These are phyloP conservation scores for Calonectria naviculata DNA, from an alignment of 2,329 filamentous ascomycete species.

Conservation along the genomic window DNA sequence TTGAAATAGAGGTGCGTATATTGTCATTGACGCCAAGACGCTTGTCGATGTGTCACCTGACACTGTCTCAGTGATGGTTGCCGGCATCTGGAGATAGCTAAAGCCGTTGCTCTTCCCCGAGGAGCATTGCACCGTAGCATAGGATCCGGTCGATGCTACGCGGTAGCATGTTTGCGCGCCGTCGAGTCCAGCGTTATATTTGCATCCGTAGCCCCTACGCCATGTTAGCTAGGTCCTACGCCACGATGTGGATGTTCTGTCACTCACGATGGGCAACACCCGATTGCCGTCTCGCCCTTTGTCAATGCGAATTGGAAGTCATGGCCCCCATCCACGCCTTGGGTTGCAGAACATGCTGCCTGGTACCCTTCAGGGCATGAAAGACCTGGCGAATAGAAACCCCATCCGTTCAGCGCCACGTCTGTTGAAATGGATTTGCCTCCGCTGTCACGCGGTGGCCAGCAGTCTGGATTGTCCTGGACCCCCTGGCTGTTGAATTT, in stretches of 20 bases:
- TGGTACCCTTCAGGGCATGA: conserved; percentile 46
- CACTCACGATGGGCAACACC: conserved; percentile 46
- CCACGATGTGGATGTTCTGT: background rate
- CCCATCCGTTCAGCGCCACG: conserved; percentile 43
- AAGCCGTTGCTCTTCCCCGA: conserved; percentile 29
- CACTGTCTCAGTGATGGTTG: conserved; percentile 8
- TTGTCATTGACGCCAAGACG: conserved; percentile 16
- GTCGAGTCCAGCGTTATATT: background rate
- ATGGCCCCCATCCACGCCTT: conserved; percentile 34
- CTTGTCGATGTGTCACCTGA: conserved; percentile 1
- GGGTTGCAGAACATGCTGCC: conserved; percentile 44
- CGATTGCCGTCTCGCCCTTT: conserved; percentile 44
- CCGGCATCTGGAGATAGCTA: conserved; percentile 27
- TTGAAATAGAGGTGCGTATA: conserved; percentile 46
- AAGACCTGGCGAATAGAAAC: conserved; percentile 50
- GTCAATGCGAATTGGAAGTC: conserved; percentile 41
- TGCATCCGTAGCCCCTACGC: conserved; percentile 17
- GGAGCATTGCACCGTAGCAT: conserved; percentile 32
- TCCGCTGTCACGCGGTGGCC: conserved; percentile 37
- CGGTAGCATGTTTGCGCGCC: conserved; percentile 24
- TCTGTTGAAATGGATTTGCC: conserved; percentile 19
- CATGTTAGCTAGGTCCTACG: background rate
- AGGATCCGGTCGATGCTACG: conserved; percentile 28
- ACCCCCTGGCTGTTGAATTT: conserved; percentile 19
- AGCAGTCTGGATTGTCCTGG: conserved; percentile 43